A percentile compares a stretch with the other conserved stretches of the same genome.
These are phyloP conservation scores for Salvia sclarea DNA, from an alignment of 305 asterid genomes.

Conservation along the genomic window DNA sequence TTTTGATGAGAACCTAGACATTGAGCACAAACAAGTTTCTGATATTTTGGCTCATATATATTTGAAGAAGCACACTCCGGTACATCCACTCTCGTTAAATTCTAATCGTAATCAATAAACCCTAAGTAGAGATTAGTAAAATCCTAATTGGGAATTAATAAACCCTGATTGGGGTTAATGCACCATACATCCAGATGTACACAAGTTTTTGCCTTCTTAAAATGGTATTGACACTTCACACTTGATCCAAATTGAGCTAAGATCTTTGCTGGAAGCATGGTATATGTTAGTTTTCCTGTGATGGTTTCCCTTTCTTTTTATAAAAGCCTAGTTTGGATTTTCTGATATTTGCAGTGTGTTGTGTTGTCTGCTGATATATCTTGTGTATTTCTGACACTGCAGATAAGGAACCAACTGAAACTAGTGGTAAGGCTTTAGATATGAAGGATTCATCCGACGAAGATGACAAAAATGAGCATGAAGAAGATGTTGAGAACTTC, in stretches of 20 bases:
- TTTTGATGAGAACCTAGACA: not conserved
- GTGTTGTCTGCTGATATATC: constrained; percentile 21
- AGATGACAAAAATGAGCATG: constrained; percentile 40
- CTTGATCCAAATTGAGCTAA: not conserved
- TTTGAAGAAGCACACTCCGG: no score
- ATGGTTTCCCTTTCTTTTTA: not conserved
- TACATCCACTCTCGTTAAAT: no score
- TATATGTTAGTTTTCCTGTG: constrained; percentile 1
- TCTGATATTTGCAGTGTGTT: not conserved
- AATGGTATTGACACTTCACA: not conserved
- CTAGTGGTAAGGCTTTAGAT: constrained; percentile 33
- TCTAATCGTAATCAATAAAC: no score
- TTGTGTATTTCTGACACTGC: constrained; percentile 32
- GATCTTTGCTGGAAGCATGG: not conserved
- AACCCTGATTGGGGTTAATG: no score
- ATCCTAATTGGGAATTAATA: no score
- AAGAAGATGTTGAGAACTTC: constrained; percentile 45
- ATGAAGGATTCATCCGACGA: constrained; percentile 40
- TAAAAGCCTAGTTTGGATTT: not conserved
- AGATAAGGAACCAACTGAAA: constrained; percentile 46
- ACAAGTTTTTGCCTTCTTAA: not conserved
- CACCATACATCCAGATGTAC: no score
- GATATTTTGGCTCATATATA: not conserved
- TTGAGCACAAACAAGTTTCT: constrained; percentile 1
- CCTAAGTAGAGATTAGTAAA: no score